These are phyloP conservation scores for Gaultheria prostrata DNA, from an alignment of 148 eudicot genomes.

Conservation along the genomic window DNA sequence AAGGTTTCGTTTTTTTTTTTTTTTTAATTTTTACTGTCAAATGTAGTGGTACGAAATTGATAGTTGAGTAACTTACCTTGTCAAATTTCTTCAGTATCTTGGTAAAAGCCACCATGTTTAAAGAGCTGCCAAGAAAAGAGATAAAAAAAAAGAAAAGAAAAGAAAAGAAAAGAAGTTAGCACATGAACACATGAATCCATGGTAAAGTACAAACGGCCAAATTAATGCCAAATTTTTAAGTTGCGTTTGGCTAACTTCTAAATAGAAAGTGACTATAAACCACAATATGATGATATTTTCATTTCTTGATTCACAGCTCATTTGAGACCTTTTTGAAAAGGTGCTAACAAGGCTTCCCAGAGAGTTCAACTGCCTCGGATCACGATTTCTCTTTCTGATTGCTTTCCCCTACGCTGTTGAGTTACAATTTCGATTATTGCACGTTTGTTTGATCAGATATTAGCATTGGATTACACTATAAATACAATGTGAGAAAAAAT, in stretches of 20 bases:
- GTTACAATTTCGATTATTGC: not conserved
- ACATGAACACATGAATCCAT: not conserved
- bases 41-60: not conserved
- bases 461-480: not conserved
- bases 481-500: not conserved
- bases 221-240: not conserved
- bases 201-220: no score
- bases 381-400: not conserved
- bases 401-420: not conserved
- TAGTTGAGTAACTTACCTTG: slow-evolving; percentile 47
- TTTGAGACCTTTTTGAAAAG: no score
- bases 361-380: not conserved
- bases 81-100: slow-evolving; percentile 97
- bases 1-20: not conserved
- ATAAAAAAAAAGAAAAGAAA: slow-evolving; percentile 21
- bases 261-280: not conserved
- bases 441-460: not conserved
- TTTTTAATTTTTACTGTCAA: no score
- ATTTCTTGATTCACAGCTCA: no score
- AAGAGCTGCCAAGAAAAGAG: slow-evolving; percentile 56
- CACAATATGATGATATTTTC: not conserved
- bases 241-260: not conserved
- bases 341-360: not conserved
- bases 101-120: slow-evolving; percentile 86
- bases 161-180: slow-evolving; percentile 10